Evolutionary conservation across 768 basidiomycete genomes (phyloP).

Genomic region (Auriculariales sp.): DNA sequence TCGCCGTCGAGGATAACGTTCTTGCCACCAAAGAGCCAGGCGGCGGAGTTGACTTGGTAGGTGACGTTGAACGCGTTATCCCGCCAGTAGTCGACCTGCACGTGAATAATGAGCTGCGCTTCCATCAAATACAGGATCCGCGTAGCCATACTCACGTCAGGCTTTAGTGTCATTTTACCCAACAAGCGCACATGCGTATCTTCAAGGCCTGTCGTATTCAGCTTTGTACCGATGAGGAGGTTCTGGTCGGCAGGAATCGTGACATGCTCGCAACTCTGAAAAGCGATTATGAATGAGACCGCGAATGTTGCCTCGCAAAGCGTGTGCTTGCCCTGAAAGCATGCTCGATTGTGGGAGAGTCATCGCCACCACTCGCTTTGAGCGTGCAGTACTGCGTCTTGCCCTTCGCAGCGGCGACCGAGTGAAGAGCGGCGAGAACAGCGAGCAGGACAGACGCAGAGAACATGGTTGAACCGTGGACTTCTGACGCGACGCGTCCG

Average conservation of each 20-base stretch:
- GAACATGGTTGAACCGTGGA: too few species aligned
- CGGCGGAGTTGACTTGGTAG: background rate
- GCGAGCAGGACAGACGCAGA: background rate
- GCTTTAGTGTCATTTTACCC: background rate
- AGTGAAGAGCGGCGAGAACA: background rate
- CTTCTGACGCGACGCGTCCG: too few species aligned
- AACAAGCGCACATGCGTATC: background rate
- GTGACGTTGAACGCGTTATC: slow-evolving; percentile 1
- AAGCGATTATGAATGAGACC: background rate
- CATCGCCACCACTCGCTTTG: background rate
- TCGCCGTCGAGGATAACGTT: slow-evolving; percentile 1
- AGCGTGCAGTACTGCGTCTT: background rate
- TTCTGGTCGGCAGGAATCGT: background rate
- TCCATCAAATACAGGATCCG: background rate
- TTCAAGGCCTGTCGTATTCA: background rate
- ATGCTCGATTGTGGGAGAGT: background rate
- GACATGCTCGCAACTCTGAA: background rate
- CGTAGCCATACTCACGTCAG: background rate
- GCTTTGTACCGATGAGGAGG: background rate
- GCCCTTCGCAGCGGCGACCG: background rate
- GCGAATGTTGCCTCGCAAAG: background rate
- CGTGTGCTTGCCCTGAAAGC: background rate
- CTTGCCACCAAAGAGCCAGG: background rate
- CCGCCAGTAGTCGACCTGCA: background rate
- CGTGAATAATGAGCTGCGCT: background rate